phyloP scores from a whole-genome alignment of 495 filamentous ascomycete species.

The Chaetomium cochliodes region DNA sequence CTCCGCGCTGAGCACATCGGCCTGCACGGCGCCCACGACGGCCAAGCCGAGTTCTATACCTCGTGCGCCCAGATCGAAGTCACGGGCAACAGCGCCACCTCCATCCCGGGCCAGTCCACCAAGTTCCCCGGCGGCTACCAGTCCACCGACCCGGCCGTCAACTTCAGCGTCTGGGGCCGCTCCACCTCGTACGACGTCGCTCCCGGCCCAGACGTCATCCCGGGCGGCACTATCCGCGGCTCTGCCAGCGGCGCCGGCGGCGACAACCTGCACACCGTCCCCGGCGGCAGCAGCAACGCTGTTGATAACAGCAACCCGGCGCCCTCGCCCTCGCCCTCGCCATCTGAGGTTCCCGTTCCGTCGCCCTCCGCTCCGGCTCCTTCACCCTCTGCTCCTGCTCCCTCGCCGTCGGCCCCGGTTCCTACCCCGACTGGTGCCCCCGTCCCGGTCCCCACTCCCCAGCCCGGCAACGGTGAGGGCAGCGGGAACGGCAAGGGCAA shows the following conservation, averaged over 20 bases:
- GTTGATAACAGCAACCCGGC: background rate
- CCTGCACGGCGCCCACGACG: slow-evolving; percentile 4
- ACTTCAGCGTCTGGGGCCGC: slow-evolving; percentile 10
- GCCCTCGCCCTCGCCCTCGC: background rate
- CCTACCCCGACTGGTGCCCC: background rate
- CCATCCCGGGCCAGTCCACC: background rate
- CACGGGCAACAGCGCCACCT: background rate
- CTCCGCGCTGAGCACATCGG: slow-evolving; percentile 10
- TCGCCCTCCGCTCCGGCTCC: too few relatives aligned
- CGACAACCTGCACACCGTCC: slow-evolving; percentile 7
- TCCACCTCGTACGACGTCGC: background rate
- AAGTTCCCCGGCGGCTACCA: slow-evolving; percentile 10
- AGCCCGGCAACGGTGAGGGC: background rate
- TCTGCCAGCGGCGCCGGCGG: slow-evolving; percentile 8
- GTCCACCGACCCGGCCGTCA: background rate
- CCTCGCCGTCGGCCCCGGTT: background rate
- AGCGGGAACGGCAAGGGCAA: background rate
- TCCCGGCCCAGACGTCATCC: slow-evolving; percentile 5
- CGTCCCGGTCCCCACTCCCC: background rate
- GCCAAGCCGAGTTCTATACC: slow-evolving; percentile 11
- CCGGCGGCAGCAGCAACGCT: background rate
- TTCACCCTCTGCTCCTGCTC: too few relatives aligned
- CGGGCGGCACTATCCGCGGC: slow-evolving; percentile 11
- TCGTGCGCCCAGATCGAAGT: slow-evolving; percentile 7
- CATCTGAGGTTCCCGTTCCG: too few relatives aligned